Percentiles rank a stretch among this genome's conserved stretches.
Conservation (phyloP, 805 yeast species). For the Ogataea henricii region DNA sequence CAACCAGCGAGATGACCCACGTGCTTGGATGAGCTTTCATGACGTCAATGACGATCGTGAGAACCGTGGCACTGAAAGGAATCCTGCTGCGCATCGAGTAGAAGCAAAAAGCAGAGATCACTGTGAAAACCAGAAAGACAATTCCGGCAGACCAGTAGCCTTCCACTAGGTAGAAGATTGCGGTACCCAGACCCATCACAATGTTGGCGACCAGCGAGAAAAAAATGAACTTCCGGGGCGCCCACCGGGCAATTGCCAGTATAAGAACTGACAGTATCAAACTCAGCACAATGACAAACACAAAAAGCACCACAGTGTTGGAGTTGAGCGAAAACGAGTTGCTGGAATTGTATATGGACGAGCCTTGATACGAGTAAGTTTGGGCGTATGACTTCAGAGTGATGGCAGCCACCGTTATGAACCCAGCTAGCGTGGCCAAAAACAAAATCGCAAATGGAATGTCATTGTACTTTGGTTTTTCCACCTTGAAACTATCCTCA, state of each 20-base stretch:
- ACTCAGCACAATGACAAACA: conserved; percentile 62
- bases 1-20: conserved; percentile 42
- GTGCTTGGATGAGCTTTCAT: conserved; percentile 71
- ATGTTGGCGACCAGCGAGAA: conserved; percentile 69
- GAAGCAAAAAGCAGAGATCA: conserved; percentile 19
- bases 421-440: conserved; percentile 53
- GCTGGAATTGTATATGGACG: conserved; percentile 56
- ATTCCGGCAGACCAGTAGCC: conserved; percentile 80
- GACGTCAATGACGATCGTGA: conserved; percentile 60
- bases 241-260: conserved; percentile 59
- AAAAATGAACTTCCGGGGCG: conserved; percentile 67
- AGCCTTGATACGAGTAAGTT: conserved; percentile 58
- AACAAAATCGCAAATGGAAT: conserved; percentile 63
- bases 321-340: conserved; percentile 69
- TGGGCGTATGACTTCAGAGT: conserved; percentile 63
- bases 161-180: conserved; percentile 69
- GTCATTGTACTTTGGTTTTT: conserved; percentile 66
- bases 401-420: conserved; percentile 67
- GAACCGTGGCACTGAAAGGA: conserved; percentile 30
- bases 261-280: conserved; percentile 59
- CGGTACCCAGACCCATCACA: conserved; percentile 69
- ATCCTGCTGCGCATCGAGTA: conserved; percentile 27
- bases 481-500: conserved; percentile 68
- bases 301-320: conserved; percentile 70
- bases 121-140: conserved; percentile 41